phyloP scores from a whole-genome alignment of 495 filamentous ascomycete genomes.

The Podospora pseudoanserina region DNA sequence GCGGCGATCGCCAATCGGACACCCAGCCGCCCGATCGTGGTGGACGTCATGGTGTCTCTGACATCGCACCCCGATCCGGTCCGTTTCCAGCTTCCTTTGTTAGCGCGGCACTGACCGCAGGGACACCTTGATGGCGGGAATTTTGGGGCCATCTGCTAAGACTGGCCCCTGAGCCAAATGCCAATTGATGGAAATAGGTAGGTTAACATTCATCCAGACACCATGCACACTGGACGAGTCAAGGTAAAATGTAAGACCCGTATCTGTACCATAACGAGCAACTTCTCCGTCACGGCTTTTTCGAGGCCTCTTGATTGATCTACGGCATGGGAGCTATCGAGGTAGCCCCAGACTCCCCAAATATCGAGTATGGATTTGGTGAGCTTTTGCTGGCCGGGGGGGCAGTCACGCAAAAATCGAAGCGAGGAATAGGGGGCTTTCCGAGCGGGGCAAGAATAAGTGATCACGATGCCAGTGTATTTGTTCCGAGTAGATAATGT shows the following conservation, averaged over 20 bases:
- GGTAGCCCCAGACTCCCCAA: constrained; percentile 53
- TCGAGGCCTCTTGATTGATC: constrained; percentile 60
- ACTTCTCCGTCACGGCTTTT: constrained; percentile 80
- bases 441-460: background rate
- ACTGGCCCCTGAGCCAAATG: background rate
- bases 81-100: constrained; percentile 17
- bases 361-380: constrained; percentile 47
- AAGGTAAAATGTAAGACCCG: constrained; percentile 66
- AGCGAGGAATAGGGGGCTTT: background rate
- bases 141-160: background rate
- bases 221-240: background rate
- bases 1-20: constrained; percentile 13
- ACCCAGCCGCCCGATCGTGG: constrained; percentile 26
- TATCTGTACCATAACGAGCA: constrained; percentile 89
- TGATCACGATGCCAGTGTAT: constrained; percentile 36
- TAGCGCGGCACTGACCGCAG: constrained; percentile 14
- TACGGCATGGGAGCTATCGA: constrained; percentile 54
- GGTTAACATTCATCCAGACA: background rate
- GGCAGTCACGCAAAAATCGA: constrained; percentile 5
- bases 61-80: constrained; percentile 21
- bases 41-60: constrained; percentile 22
- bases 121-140: background rate
- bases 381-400: constrained; percentile 49
- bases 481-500: constrained; percentile 33
- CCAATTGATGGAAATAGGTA: background rate